Evolutionary conservation across 129 eudicot genomes (phyloP), one percentile per base, ranked within the genome.

Genomic region (Silybum marianum): DNA sequence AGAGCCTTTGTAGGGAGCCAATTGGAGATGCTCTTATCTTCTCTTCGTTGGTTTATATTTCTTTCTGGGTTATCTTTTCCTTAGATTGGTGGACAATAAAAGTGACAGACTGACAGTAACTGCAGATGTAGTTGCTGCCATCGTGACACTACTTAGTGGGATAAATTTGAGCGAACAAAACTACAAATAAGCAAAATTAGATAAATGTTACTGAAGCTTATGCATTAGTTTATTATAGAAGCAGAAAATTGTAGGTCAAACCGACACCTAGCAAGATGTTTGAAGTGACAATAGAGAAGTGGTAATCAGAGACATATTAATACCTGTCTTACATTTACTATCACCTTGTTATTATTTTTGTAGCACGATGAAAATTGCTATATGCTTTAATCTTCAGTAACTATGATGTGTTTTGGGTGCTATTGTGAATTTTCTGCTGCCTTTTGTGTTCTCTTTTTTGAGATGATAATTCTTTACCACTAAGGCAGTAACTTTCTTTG

Each of bases 51-150:
- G 3, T n/a, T 76, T 76, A 60, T 0, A n/a, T 38, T 65, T 13
- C 16, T 6, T 38, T 3, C 9, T 7, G 12, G 18, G 54, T 36
- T 22, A 38, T 22, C 16, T 62, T 77, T 23, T 44, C 48, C 18
- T 44, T 44, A 44, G 12, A 12, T 44, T 44, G 3, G 12, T 2
- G 54, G 54, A 44, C 54, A 44, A 2, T 44, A 10, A 16, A 10
- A 44, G 54, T 44, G 54, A 44, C 54, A 12, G 18, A n/a, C n/a
- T n/a, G n/a, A n/a, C n/a, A n/a, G n/a, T 44, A 44, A 44, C 54
- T 63, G 69, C 69, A 74, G 40, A 48, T 58, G 9, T 74, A 48
- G 26, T 48, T 74, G 24, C 42, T 74, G 24, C 25, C 78, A 25
- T 74, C 40, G 7, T 48, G 26, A 48, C 42, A 48, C 68, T 7